These are phyloP conservation scores for Medicago lupulina DNA, from an alignment of 306 rosid species.

Conservation along the genomic window DNA sequence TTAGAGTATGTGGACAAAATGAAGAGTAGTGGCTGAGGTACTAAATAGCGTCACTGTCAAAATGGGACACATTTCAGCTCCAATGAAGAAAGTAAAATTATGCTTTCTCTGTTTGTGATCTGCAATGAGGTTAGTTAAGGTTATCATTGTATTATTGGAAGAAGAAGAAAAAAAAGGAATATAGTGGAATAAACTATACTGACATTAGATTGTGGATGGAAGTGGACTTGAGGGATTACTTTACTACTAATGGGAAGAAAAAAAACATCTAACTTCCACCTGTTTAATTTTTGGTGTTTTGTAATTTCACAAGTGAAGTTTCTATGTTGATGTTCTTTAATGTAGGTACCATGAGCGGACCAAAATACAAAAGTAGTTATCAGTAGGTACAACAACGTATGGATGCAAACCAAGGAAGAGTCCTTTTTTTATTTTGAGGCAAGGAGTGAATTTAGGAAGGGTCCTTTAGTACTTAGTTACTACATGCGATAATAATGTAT, in stretches of 20 bases:
- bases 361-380: slow-evolving; percentile 28
- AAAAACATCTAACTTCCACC: slow-evolving; percentile 10
- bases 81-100: background rate
- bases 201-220: background rate
- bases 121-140: slow-evolving; percentile 7
- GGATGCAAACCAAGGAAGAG: slow-evolving; percentile 39
- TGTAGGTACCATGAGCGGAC: slow-evolving; percentile 38
- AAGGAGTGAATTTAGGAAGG: slow-evolving; percentile 2
- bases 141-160: background rate
- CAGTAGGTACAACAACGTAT: slow-evolving; percentile 37
- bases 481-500: slow-evolving; percentile 25
- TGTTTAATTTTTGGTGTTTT: slow-evolving; percentile 37
- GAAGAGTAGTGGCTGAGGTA: no score
- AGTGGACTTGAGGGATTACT: slow-evolving; percentile 20
- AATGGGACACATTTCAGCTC: background rate
- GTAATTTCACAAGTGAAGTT: slow-evolving; percentile 24
- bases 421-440: slow-evolving; percentile 1
- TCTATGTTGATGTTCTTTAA: slow-evolving; percentile 29
- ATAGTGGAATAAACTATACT: background rate
- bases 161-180: background rate
- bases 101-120: background rate
- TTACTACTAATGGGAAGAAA: slow-evolving; percentile 30
- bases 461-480: slow-evolving; percentile 46
- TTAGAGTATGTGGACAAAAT: no score
- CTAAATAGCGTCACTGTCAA: no score